Evolutionary conservation across 441 rosid species (phyloP).

Genomic region (Macaranga tanarius): DNA sequence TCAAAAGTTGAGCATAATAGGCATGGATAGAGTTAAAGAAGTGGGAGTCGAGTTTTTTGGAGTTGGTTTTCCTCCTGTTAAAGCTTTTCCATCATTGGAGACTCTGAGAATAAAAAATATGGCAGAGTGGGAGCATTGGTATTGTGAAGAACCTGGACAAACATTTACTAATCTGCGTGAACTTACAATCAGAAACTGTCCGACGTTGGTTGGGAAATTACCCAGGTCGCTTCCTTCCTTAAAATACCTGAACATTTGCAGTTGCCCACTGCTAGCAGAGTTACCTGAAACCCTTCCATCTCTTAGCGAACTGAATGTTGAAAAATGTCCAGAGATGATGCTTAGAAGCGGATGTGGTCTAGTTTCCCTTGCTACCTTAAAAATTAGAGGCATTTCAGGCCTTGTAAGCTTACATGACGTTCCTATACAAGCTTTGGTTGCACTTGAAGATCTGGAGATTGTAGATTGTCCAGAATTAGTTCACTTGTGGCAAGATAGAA

Average conservation of each 20-base stretch:
- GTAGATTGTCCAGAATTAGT: neutral
- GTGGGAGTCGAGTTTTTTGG: neutral
- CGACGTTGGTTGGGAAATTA: neutral
- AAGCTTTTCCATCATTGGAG: constrained; percentile 6
- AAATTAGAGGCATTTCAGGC: neutral
- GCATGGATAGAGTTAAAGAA: constrained; percentile 11
- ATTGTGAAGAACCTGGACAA: neutral
- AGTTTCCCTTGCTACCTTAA: neutral
- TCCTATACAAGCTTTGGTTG: neutral
- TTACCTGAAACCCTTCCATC: neutral
- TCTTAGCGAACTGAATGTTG: neutral
- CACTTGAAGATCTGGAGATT: constrained; percentile 6
- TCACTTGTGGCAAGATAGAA: constrained; percentile 10
- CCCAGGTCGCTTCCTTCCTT: neutral
- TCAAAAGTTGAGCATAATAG: neutral
- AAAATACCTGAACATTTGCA: neutral
- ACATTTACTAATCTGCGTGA: neutral
- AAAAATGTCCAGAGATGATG: neutral
- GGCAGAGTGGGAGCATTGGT: neutral
- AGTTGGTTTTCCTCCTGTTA: neutral
- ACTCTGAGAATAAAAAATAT: neutral
- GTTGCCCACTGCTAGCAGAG: neutral
- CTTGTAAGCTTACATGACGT: neutral
- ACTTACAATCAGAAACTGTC: neutral
- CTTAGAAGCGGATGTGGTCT: neutral